Evolutionary conservation across 2,329 filamentous ascomycete genomes (phyloP).

Genomic region (Calycina marina): DNA sequence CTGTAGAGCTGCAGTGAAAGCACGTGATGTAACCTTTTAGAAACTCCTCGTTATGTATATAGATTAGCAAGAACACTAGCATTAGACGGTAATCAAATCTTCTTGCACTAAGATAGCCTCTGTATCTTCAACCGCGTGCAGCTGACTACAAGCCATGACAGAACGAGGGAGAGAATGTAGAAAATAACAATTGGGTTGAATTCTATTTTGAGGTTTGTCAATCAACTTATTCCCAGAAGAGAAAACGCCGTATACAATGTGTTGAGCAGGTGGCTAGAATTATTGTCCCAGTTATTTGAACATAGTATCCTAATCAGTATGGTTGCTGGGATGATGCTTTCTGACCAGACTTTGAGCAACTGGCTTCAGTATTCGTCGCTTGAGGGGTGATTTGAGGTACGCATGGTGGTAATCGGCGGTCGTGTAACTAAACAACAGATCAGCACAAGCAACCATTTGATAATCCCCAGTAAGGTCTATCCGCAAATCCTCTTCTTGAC

Average conservation of each 20-base stretch:
- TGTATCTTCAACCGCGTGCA: no score
- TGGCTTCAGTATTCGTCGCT: conserved; percentile 6
- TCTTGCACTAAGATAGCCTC: no score
- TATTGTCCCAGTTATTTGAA: conserved; percentile 7
- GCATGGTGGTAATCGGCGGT: conserved; percentile 7
- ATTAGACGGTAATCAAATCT: no score
- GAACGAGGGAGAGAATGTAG: conserved; percentile 1
- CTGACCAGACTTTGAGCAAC: conserved; percentile 5
- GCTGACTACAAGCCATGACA: no score
- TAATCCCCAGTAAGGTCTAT: conserved; percentile 2
- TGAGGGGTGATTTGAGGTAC: conserved; percentile 6
- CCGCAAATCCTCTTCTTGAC: conserved; percentile 7
- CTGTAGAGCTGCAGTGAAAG: no score
- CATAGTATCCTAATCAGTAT: conserved; percentile 8
- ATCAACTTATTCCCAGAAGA: conserved; percentile 3
- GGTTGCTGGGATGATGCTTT: conserved; percentile 5
- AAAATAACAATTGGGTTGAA: conserved; percentile 3
- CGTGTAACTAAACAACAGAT: conserved; percentile 7
- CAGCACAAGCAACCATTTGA: conserved; percentile 6
- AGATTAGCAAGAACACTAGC: no score
- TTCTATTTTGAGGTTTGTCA: conserved; percentile 4
- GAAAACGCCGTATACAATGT: conserved; percentile 2
- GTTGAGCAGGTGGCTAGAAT: conserved; percentile 5
- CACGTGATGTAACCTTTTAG: no score
- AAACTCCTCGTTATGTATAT: no score